Percentiles rank a stretch among this genome's conserved stretches.
phyloP scores from a whole-genome alignment of 2,329 filamentous ascomycete genomes.

The Colletotrichum destructivum region DNA sequence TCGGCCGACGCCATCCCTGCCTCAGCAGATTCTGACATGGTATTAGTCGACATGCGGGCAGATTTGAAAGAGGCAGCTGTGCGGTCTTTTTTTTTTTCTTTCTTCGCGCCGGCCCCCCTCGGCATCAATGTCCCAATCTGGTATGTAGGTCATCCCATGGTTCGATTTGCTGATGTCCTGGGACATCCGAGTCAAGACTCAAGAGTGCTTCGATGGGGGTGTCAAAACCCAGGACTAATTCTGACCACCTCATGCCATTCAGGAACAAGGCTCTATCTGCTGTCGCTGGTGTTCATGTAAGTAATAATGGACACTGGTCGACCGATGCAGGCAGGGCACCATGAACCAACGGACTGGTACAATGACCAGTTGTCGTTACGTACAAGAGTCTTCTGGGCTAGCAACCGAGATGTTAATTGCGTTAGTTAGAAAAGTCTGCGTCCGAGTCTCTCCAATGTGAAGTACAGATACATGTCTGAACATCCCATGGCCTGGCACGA shows the following conservation, averaged over 20 bases:
- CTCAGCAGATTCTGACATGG: neutral
- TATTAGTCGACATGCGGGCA: neutral
- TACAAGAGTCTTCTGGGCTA: neutral
- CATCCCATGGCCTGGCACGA: neutral
- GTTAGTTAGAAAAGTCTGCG: neutral
- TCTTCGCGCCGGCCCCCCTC: neutral
- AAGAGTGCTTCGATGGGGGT: neutral
- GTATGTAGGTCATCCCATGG: neutral
- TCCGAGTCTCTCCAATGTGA: neutral
- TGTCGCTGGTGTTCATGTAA: neutral
- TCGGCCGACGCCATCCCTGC: slow-evolving; percentile 30
- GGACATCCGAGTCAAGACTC: neutral
- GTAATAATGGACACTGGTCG: too few species aligned
- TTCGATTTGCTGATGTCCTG: neutral
- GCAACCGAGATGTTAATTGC: neutral
- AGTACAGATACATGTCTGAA: neutral
- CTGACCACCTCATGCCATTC: neutral
- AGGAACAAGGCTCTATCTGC: neutral
- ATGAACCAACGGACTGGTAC: neutral
- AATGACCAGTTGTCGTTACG: slow-evolving; percentile 16
- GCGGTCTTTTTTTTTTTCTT: neutral
- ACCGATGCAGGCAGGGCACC: too few species aligned
- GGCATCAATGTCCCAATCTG: neutral
- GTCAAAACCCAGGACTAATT: neutral
- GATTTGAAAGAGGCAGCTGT: neutral